Conservation (phyloP, 257 asterid genomes). For the Osmanthus fragrans region DNA sequence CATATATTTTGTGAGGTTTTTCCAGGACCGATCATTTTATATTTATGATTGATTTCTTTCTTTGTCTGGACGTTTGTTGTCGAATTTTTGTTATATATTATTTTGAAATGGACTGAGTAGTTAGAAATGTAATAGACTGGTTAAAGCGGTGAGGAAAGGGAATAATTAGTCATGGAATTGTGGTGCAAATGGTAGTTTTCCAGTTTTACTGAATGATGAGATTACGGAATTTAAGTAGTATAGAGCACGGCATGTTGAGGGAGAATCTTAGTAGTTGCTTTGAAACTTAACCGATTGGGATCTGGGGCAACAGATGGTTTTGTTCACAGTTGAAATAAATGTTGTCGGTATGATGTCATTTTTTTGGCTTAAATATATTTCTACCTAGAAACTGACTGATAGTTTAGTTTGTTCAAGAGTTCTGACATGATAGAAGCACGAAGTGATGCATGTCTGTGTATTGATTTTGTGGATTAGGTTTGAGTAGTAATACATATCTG, state of each 20-base stretch:
- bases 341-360: constrained; percentile 3
- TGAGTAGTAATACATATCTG: too few relatives aligned
- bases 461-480: too few relatives aligned
- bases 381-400: too few relatives aligned
- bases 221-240: neutral
- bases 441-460: too few relatives aligned
- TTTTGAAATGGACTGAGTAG: too few relatives aligned
- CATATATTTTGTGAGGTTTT: too few relatives aligned
- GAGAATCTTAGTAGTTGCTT: neutral
- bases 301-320: neutral
- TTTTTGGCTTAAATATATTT: neutral
- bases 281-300: constrained; percentile 5
- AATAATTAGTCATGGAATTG: neutral
- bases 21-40: too few relatives aligned
- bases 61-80: too few relatives aligned
- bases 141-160: neutral
- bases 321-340: neutral
- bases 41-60: too few relatives aligned
- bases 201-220: neutral
- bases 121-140: too few relatives aligned
- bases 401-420: too few relatives aligned
- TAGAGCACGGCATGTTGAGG: neutral
- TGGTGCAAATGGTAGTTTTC: neutral
- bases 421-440: neutral
- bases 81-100: too few relatives aligned